phyloP scores from a whole-genome alignment of 2,329 filamentous ascomycete genomes.

The Domatiomyces catenatus region DNA sequence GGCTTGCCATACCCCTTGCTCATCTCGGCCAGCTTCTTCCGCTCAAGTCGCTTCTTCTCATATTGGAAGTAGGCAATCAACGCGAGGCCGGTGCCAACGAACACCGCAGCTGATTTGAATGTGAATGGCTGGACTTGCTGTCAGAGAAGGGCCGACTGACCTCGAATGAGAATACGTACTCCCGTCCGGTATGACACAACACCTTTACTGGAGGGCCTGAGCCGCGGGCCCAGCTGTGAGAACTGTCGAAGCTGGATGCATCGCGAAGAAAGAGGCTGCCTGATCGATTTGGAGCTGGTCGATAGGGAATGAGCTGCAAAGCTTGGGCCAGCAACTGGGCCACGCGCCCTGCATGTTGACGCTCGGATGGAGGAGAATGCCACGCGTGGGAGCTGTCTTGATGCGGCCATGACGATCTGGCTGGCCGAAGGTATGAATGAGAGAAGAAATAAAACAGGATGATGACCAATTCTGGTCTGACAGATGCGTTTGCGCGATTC shows the following conservation, averaged over 20 bases:
- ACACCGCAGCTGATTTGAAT: slow-evolving; percentile 75
- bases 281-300: neutral
- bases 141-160: slow-evolving; percentile 7
- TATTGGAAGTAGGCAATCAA: slow-evolving; percentile 83
- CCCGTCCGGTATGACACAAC: slow-evolving; percentile 27
- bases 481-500: too few species aligned
- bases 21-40: slow-evolving; percentile 76
- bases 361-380: neutral
- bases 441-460: neutral
- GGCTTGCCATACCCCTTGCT: slow-evolving; percentile 85
- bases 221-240: slow-evolving; percentile 13
- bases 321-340: neutral
- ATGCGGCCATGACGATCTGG: neutral
- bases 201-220: slow-evolving; percentile 31
- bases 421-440: neutral
- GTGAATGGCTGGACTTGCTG: slow-evolving; percentile 59
- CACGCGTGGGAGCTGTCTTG: neutral
- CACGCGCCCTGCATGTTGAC: neutral
- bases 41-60: slow-evolving; percentile 82
- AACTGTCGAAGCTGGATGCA: slow-evolving; percentile 10
- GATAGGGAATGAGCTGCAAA: neutral
- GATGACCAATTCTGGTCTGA: too few species aligned
- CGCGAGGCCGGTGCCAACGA: slow-evolving; percentile 60
- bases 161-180: slow-evolving; percentile 21
- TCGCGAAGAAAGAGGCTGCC: slow-evolving; percentile 9